Evolutionary conservation across 768 basidiomycete species (phyloP).

Genomic region (Tulasnella sp.): DNA sequence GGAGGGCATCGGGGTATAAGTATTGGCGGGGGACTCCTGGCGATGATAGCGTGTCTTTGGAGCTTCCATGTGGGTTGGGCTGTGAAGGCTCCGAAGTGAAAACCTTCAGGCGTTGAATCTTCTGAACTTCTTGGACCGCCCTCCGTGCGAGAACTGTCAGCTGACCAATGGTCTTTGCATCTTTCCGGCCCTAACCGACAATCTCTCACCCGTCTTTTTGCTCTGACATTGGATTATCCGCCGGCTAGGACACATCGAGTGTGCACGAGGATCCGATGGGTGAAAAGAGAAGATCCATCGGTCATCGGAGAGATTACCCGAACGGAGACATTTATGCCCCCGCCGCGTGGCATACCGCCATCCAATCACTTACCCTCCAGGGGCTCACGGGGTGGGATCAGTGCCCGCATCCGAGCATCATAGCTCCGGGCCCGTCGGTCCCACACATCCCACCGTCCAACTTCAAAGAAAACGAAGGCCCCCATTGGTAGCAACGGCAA

Average conservation of each 20-base stretch:
- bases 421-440: not conserved
- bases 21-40: not conserved
- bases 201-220: not conserved
- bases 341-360: not conserved
- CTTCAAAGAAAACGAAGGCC: constrained; percentile 36
- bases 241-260: not conserved
- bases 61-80: not conserved
- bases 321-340: not conserved
- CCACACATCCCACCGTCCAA: not conserved
- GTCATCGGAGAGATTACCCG: not conserved
- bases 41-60: not conserved
- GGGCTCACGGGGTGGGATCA: not conserved
- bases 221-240: not conserved
- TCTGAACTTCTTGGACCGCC: not conserved
- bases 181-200: not conserved
- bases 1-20: not conserved
- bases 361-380: not conserved
- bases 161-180: not conserved
- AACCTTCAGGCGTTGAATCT: not conserved
- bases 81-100: not conserved
- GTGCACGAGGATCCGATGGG: not conserved
- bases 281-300: not conserved
- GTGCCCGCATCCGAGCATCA: not conserved
- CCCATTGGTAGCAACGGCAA: constrained; percentile 73
- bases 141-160: not conserved